phyloP scores from a whole-genome alignment of 805 yeast genomes.

The Monosporozyma solicola region DNA sequence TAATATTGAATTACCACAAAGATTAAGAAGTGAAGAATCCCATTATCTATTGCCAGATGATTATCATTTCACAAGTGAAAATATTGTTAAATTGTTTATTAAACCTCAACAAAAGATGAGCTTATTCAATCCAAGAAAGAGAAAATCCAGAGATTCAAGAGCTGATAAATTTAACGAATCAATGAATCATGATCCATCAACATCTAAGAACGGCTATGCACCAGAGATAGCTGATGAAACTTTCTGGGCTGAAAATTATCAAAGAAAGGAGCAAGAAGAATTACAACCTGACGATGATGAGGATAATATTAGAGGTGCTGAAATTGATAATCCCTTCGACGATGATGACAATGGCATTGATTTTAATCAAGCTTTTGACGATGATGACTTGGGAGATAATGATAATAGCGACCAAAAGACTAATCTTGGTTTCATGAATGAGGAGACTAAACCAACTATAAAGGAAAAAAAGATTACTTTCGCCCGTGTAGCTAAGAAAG shows the following conservation, averaged over 20 bases:
- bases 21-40: constrained; percentile 33
- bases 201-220: constrained; percentile 8
- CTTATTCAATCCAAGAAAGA: constrained; percentile 18
- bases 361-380: constrained; percentile 30
- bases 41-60: constrained; percentile 62
- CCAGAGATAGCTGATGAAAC: constrained; percentile 49
- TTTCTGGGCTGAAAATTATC: constrained; percentile 63
- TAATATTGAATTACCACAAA: constrained; percentile 35
- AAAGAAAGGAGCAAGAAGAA: constrained; percentile 33
- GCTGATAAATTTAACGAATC: not conserved
- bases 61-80: constrained; percentile 57
- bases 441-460: constrained; percentile 3
- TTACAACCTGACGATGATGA: constrained; percentile 4
- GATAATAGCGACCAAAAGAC: constrained; percentile 8
- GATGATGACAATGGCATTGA: constrained; percentile 29
- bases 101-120: constrained; percentile 49
- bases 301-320: constrained; percentile 20
- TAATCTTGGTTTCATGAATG: not conserved
- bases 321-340: constrained; percentile 31
- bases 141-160: constrained; percentile 4
- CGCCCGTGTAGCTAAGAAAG: constrained; percentile 68
- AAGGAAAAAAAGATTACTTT: constrained; percentile 38
- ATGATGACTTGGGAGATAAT: constrained; percentile 23
- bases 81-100: constrained; percentile 56
- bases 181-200: not conserved